phyloP scores from a whole-genome alignment of 352 stramenopile species.

The Globisporangium nunn region DNA sequence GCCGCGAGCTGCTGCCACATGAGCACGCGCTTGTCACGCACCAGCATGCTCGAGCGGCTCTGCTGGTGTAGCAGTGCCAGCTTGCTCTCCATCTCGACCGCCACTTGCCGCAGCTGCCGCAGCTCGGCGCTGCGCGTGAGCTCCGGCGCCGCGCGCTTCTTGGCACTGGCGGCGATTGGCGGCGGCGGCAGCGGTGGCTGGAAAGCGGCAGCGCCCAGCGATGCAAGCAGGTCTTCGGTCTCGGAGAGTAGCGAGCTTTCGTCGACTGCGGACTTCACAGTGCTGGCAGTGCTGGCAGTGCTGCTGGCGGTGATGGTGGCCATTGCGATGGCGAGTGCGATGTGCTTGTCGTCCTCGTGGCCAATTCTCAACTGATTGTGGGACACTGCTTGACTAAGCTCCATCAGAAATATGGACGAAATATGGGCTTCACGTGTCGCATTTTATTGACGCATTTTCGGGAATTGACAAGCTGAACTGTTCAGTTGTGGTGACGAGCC shows the following conservation, averaged over 20 bases:
- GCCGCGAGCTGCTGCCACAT: slow-evolving; percentile 7
- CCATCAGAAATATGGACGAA: background rate
- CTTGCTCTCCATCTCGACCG: slow-evolving; percentile 2
- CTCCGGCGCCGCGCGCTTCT: background rate
- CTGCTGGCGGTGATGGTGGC: background rate
- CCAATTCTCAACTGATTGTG: no score
- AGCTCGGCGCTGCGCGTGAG: slow-evolving; percentile 1
- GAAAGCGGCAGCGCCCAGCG: slow-evolving; percentile 7
- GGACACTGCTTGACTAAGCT: background rate
- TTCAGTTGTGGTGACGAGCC: background rate
- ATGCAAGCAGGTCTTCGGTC: slow-evolving; percentile 6
- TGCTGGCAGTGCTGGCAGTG: background rate
- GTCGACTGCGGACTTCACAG: background rate
- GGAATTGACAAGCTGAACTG: background rate
- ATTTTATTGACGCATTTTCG: background rate
- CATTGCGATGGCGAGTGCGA: background rate
- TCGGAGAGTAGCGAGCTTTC: slow-evolving; percentile 12
- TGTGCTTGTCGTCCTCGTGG: no score
- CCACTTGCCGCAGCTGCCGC: slow-evolving; percentile 1
- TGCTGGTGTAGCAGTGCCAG: slow-evolving; percentile 3
- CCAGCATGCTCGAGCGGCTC: background rate
- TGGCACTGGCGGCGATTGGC: background rate
- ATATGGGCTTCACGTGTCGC: background rate
- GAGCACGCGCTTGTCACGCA: slow-evolving; percentile 4
- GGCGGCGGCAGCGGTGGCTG: background rate